These are phyloP conservation scores for Macrolepiota fuliginosa DNA, from an alignment of 768 basidiomycete species.

Conservation along the genomic window DNA sequence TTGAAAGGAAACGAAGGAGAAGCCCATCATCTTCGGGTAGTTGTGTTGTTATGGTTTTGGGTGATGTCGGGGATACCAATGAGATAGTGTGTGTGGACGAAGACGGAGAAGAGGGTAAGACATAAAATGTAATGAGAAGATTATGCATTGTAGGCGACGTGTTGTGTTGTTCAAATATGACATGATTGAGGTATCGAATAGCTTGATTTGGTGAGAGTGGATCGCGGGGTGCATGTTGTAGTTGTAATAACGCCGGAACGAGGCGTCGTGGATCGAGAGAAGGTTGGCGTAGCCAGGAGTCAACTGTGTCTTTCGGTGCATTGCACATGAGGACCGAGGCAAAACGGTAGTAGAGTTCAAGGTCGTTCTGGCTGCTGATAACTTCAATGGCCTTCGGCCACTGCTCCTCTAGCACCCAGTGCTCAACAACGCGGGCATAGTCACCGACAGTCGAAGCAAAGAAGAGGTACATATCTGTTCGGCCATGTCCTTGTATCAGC, in stretches of 20 bases:
- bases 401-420: conserved; percentile 90
- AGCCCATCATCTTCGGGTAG: conserved; percentile 65
- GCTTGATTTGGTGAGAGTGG: conserved; percentile 81
- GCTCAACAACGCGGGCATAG: conserved; percentile 79
- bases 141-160: conserved; percentile 91
- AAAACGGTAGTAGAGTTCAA: conserved; percentile 92
- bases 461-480: conserved; percentile 89
- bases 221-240: conserved; percentile 71
- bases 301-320: conserved; percentile 86
- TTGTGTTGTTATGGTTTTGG: conserved; percentile 32
- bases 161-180: conserved; percentile 78
- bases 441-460: conserved; percentile 85
- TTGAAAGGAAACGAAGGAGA: conserved; percentile 77
- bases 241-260: conserved; percentile 83
- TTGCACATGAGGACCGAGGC: conserved; percentile 85
- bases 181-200: conserved; percentile 83
- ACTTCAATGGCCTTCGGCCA: conserved; percentile 90
- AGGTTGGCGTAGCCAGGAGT: conserved; percentile 86
- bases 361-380: conserved; percentile 86
- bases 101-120: conserved; percentile 67
- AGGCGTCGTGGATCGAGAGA: conserved; percentile 79
- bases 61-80: conserved; percentile 71
- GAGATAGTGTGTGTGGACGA: conserved; percentile 53
- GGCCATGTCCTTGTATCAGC: conserved; percentile 89
- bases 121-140: conserved; percentile 86